These are phyloP conservation scores for Claviceps sp. DNA, from an alignment of 2,329 filamentous ascomycete genomes.

Conservation along the genomic window DNA sequence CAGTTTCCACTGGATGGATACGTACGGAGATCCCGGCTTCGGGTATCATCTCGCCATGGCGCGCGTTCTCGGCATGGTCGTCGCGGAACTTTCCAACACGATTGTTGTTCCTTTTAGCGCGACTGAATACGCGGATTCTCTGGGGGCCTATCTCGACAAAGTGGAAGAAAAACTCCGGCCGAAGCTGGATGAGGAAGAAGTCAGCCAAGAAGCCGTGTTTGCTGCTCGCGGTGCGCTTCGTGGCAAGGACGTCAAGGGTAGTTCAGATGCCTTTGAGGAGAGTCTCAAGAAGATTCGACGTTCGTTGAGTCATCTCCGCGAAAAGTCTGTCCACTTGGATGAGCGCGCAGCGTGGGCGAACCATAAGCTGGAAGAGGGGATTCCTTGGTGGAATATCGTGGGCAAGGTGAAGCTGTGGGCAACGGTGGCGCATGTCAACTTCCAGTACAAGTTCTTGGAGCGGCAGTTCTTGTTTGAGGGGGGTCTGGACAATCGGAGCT, in stretches of 20 bases:
- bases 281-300: conserved; percentile 26
- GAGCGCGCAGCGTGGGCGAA: conserved; percentile 27
- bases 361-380: conserved; percentile 31
- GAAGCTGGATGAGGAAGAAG: conserved; percentile 12
- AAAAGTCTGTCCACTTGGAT: conserved; percentile 31
- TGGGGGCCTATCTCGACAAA: conserved; percentile 38
- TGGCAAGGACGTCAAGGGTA: conserved; percentile 18
- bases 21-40: conserved; percentile 58
- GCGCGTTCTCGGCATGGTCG: conserved; percentile 49
- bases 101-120: conserved; percentile 52
- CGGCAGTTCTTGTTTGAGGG: conserved; percentile 61
- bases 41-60: conserved; percentile 54
- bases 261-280: conserved; percentile 24
- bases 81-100: conserved; percentile 47
- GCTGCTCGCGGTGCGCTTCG: conserved; percentile 15
- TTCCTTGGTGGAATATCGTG: conserved; percentile 72
- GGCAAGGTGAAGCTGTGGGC: conserved; percentile 50
- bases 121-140: conserved; percentile 46
- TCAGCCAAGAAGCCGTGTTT: conserved; percentile 18
- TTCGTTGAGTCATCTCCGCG: conserved; percentile 23
- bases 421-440: conserved; percentile 55
- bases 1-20: conserved; percentile 78
- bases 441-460: conserved; percentile 74
- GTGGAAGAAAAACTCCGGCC: conserved; percentile 34
- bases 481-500: conserved; percentile 65